A percentile compares a stretch with the other conserved stretches of the same genome.
Conservation (phyloP, 495 filamentous ascomycete genomes). For the Penicillium malachiteum region DNA sequence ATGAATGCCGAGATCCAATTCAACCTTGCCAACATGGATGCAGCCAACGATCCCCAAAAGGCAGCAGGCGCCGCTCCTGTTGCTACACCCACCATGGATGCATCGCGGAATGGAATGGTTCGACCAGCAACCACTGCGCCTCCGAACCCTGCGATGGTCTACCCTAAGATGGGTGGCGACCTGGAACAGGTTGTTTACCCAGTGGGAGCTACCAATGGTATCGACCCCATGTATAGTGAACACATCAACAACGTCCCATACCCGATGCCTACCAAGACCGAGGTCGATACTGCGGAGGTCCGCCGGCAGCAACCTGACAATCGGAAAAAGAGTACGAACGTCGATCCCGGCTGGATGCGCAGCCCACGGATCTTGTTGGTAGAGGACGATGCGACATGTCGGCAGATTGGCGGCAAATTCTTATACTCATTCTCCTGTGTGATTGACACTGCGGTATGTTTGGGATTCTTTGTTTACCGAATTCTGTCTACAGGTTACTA, state of each 20-base stretch:
- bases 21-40: constrained; percentile 71
- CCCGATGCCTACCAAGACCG: constrained; percentile 59
- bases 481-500: neutral
- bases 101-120: constrained; percentile 36
- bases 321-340: constrained; percentile 65
- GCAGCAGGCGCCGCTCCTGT: constrained; percentile 33
- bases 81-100: constrained; percentile 47
- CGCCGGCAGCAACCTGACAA: constrained; percentile 51
- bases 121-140: constrained; percentile 49
- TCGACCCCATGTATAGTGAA: constrained; percentile 91
- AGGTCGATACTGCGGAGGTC: constrained; percentile 48
- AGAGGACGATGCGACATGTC: constrained; percentile 93
- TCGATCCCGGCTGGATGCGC: constrained; percentile 78
- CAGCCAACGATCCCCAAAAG: constrained; percentile 71
- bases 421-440: constrained; percentile 82
- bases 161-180: constrained; percentile 57
- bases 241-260: constrained; percentile 94
- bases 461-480: neutral
- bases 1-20: constrained; percentile 77
- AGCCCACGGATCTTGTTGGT: constrained; percentile 87
- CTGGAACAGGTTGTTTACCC: constrained; percentile 86
- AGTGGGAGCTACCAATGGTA: constrained; percentile 82
- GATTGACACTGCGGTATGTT: constrained; percentile 88
- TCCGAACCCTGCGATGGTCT: constrained; percentile 51
- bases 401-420: constrained; percentile 92